Evolutionary conservation across 164 flowering plant genomes (phyloP), one percentile per base, ranked within the genome.

Genomic region (Protea cynaroides): DNA sequence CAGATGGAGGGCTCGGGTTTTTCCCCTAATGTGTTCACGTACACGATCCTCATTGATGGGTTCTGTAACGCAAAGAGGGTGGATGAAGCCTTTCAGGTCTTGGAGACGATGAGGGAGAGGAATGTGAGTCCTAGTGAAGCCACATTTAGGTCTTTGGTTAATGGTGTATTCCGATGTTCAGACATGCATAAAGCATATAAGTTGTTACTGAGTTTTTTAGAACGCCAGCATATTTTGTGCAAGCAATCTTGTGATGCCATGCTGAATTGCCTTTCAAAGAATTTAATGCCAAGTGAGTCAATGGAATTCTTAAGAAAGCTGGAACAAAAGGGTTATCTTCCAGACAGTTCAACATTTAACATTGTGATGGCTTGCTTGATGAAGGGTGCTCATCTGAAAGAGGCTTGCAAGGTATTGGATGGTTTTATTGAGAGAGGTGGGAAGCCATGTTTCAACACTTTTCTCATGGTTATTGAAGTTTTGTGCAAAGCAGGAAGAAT

Each of bases 31-130:
- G 96, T 91, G 23, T 89, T 72, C 66, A 91, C 98, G 0, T 94
- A 83, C 64, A 86, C 96, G 0, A 89, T 89, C 22, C 71, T 94
- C 13, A 77, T 94, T 62, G 91, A 86, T 74, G 98, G 97, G 38
- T 90, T 80, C 66, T 89, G 81, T 63, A 90, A 79, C 74, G 86
- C 95, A n/a, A 85, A 76, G 56, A 81, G 83, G 68, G 69, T 82
- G 18, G 88, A 83, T 56, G 90, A 87, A 63, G 96, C 90, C 2
- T 85, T 94, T 66, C 40, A 64, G 66, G 19, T 89, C 62, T 63
- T 90, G 46, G 82, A 83, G 59, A 77, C 50, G 17, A 94, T 94
- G 98, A 83, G 65, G 70, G 67, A 64, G 66, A 85, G 79, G 74
- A 84, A 82, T 59, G 80, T 94, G 22, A 59, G 13, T 60, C 95